Base-by-base conservation (phyloP, 2,329 filamentous ascomycete genomes). In the Sclerotinia subarctica region DNA sequence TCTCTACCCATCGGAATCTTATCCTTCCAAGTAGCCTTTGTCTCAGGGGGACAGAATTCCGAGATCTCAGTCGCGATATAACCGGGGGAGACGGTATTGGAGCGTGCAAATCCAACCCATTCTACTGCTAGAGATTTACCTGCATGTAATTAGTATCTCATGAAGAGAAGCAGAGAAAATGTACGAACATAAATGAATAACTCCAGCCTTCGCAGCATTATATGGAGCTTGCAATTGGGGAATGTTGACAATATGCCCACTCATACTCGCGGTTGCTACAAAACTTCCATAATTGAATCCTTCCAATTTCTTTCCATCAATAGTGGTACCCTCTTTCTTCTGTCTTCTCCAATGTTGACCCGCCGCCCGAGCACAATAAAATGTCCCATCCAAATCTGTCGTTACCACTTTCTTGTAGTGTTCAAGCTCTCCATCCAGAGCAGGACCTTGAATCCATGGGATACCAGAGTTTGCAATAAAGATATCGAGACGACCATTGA, bases 1-100 rank as follows among this genome's bases (percentile, higher is more conserved):
- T 93, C 89, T 72, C 92, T 85, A 35, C 87, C 90, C 88, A 95
- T 90, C 13, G 91, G 91, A 52, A 90, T 94, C 84, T 91, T 94
- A 75, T 88, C 86, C 77, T 86, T 88, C 89, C 91, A 94, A 69
- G 90, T 82, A 56, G 85, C 82, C 83, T 92, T 91, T 4, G 86
- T 89, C 73, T 91, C 89, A 11, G 82, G 75, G 0, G 86, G 81
- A 13, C 87, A 83, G 76, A 91, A 92, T 73, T 83, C 80, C 17
- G 87, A 87, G 72, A 94, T 88, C 71, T 92, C 90, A 0, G 90
- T 93, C 66, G 85, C 84, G 72, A 93, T 92, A 77, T 92, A 93
- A 26, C 91, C 90, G 0, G 91, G 91, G 2, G 88, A 91, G 49
- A 94, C 81, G 19, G 85, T 86, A 78, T 94, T 94, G 72, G 85